A percentile compares a stretch with the other conserved stretches of the same genome.
These are phyloP conservation scores for Gaeumannomyces tritici DNA, from an alignment of 2,329 filamentous ascomycete species.

Conservation along the genomic window DNA sequence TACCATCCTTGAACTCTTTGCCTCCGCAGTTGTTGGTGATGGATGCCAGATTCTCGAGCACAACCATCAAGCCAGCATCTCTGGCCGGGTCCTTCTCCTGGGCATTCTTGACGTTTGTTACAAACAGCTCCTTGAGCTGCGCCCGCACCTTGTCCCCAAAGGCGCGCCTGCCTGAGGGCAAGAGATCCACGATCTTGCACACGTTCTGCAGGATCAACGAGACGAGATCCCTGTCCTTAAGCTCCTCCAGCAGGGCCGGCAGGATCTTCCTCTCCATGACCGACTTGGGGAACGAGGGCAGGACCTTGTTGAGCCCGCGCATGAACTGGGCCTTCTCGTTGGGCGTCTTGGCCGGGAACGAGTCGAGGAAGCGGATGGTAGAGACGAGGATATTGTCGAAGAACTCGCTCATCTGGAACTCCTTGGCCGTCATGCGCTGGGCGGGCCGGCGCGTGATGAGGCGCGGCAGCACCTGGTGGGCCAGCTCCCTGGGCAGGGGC, in stretches of 20 bases:
- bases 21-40: conserved; percentile 76
- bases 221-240: conserved; percentile 83
- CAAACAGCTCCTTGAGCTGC: conserved; percentile 72
- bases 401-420: conserved; percentile 91
- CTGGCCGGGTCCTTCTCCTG: conserved; percentile 72
- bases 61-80: conserved; percentile 84
- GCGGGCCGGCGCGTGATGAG: conserved; percentile 83
- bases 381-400: conserved; percentile 97
- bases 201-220: conserved; percentile 82
- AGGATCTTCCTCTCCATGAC: conserved; percentile 93
- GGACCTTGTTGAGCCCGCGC: conserved; percentile 74
- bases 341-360: conserved; percentile 81
- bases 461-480: conserved; percentile 65
- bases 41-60: conserved; percentile 72
- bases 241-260: conserved; percentile 80
- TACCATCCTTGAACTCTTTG: conserved; percentile 90
- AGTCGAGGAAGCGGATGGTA: conserved; percentile 89
- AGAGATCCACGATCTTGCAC: conserved; percentile 75
- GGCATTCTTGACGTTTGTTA: conserved; percentile 46
- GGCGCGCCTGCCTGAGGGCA: conserved; percentile 67
- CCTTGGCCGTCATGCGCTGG: conserved; percentile 75
- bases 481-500: conserved; percentile 70
- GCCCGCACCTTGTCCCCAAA: conserved; percentile 86
- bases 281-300: conserved; percentile 85
- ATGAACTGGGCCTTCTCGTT: conserved; percentile 89